These are phyloP conservation scores for Diospyros kaki DNA, from an alignment of 148 eudicot species.

Conservation along the genomic window DNA sequence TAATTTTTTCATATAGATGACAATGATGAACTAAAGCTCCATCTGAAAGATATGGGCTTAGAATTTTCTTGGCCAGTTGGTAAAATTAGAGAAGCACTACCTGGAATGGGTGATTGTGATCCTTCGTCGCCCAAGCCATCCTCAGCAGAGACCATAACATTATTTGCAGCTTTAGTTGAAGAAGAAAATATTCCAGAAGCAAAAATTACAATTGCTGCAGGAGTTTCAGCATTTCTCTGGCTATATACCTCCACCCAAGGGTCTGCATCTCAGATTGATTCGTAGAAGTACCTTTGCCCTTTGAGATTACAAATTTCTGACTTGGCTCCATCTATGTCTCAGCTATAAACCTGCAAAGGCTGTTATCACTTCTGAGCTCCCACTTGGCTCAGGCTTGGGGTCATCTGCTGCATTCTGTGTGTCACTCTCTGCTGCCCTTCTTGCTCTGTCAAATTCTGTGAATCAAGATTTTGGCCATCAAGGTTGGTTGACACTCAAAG, in stretches of 20 bases:
- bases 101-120: slow-evolving; percentile 31
- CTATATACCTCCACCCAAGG: slow-evolving; percentile 73
- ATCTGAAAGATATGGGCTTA: slow-evolving; percentile 68
- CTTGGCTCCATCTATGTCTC: slow-evolving; percentile 19
- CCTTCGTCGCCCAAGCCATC: slow-evolving; percentile 65
- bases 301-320: slow-evolving; percentile 9
- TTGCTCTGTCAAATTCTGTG: slow-evolving; percentile 59
- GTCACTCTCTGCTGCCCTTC: slow-evolving; percentile 71
- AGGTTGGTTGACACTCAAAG: slow-evolving; percentile 62
- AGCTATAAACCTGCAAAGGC: slow-evolving; percentile 78
- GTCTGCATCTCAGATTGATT: slow-evolving; percentile 25
- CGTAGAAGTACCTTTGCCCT: not conserved
- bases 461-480: slow-evolving; percentile 45
- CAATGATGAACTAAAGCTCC: slow-evolving; percentile 53
- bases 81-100: slow-evolving; percentile 50
- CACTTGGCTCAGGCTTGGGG: slow-evolving; percentile 90
- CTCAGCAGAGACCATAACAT: slow-evolving; percentile 48
- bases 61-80: slow-evolving; percentile 84
- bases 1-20: slow-evolving; percentile 30
- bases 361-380: slow-evolving; percentile 75
- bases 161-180: slow-evolving; percentile 53
- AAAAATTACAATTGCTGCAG: slow-evolving; percentile 61
- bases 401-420: slow-evolving; percentile 96
- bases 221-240: slow-evolving; percentile 87
- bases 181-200: slow-evolving; percentile 80